Percentiles rank a stretch among this genome's conserved stretches.
Evolutionary conservation across 805 yeast genomes (phyloP).

Genomic region (Candida coquimbonensis): DNA sequence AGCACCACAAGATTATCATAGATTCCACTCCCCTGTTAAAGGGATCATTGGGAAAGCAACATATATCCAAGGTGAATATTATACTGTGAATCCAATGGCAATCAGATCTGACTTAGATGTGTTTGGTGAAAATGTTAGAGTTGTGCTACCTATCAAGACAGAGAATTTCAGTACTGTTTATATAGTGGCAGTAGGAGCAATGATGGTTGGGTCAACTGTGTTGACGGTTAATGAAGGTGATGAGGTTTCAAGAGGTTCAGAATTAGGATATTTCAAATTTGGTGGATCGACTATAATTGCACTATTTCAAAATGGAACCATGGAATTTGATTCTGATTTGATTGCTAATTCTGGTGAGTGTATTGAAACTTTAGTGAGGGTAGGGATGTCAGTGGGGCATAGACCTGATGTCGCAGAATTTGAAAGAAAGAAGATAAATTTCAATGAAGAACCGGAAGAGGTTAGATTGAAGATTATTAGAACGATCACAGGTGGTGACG

Average conservation of each 20-base stretch:
- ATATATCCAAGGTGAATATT: conserved; percentile 81
- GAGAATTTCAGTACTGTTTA: conserved; percentile 71
- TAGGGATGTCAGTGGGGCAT: conserved; percentile 92
- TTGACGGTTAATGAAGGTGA: conserved; percentile 61
- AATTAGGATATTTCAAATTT: conserved; percentile 89
- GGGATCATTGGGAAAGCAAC: conserved; percentile 64
- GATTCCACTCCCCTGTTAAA: conserved; percentile 84
- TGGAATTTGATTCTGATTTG: conserved; percentile 70
- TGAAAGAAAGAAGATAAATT: conserved; percentile 39
- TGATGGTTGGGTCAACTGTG: conserved; percentile 95
- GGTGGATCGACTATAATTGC: conserved; percentile 88
- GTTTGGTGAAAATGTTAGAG: conserved; percentile 84
- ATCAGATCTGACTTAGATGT: conserved; percentile 82
- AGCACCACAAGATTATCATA: conserved; percentile 96
- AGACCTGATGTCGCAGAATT: conserved; percentile 41
- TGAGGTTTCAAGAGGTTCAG: conserved; percentile 60
- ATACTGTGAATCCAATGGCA: conserved; percentile 98
- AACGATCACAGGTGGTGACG: conserved; percentile 49
- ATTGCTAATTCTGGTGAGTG: conserved; percentile 56
- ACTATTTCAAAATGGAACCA: conserved; percentile 44
- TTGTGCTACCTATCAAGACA: conserved; percentile 69
- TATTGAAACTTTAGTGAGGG: conserved; percentile 77
- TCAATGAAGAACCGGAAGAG: conserved; percentile 40
- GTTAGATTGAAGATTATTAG: conserved; percentile 44
- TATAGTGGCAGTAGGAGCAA: conserved; percentile 86